These are phyloP conservation scores for Inga leiocalycina DNA, from an alignment of 306 rosid species.

Conservation along the genomic window DNA sequence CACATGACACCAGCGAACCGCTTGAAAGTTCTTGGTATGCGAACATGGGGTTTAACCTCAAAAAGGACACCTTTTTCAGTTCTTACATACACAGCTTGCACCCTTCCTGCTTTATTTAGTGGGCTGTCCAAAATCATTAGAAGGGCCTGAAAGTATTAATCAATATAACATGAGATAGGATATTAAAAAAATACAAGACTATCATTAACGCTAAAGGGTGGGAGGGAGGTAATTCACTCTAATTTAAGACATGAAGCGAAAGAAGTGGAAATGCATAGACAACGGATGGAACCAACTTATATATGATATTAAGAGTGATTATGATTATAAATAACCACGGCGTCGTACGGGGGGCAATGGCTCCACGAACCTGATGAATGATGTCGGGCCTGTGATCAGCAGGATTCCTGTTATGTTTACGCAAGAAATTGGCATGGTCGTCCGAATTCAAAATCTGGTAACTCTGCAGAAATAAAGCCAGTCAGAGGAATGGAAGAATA, in stretches of 20 bases:
- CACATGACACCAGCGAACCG: slow-evolving; percentile 86
- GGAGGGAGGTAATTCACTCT: not conserved
- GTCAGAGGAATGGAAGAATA: not conserved
- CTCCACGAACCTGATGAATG: slow-evolving; percentile 66
- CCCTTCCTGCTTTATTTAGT: slow-evolving; percentile 78
- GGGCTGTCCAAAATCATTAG: slow-evolving; percentile 81
- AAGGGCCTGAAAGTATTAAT: slow-evolving; percentile 63
- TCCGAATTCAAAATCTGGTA: slow-evolving; percentile 85
- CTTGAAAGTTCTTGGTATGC: slow-evolving; percentile 88
- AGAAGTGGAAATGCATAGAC: not conserved
- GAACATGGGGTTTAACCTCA: slow-evolving; percentile 80
- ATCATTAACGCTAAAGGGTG: not conserved
- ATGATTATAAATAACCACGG: not conserved
- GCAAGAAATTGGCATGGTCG: slow-evolving; percentile 70
- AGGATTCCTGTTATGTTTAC: slow-evolving; percentile 67
- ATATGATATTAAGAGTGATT: not conserved
- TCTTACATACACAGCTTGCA: slow-evolving; percentile 73
- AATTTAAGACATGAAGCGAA: not conserved
- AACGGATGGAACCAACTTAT: not conserved
- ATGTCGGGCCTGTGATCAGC: slow-evolving; percentile 86
- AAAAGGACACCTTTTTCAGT: slow-evolving; percentile 80
- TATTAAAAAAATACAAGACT: not conserved
- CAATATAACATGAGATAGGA: not conserved
- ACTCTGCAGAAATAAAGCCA: slow-evolving; percentile 43
- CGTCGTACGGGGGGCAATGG: not conserved